Evolutionary conservation across 2,329 filamentous ascomycete genomes (phyloP).

Genomic region (Nigrospora osmanthi): DNA sequence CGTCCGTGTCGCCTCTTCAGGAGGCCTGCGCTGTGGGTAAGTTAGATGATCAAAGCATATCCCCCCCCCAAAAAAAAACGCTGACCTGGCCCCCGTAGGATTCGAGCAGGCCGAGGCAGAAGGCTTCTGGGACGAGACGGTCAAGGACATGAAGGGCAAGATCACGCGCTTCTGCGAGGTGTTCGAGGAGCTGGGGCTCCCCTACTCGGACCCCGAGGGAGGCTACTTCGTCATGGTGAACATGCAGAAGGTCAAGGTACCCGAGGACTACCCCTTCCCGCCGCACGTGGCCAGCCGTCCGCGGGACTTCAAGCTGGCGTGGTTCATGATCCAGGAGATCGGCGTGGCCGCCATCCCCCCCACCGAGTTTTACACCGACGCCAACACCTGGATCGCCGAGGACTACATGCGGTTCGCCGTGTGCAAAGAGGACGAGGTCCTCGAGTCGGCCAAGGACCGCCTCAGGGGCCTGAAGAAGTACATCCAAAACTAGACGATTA

Average conservation of each 20-base stretch:
- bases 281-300: constrained; percentile 78
- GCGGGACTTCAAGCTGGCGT: constrained; percentile 87
- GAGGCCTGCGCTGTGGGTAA: constrained; percentile 79
- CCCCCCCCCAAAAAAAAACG: not conserved
- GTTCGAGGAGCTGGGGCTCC: constrained; percentile 66
- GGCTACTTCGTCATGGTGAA: constrained; percentile 98
- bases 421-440: constrained; percentile 85
- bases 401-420: constrained; percentile 94
- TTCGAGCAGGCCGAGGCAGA: constrained; percentile 83
- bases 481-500: constrained; percentile 30
- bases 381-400: constrained; percentile 77
- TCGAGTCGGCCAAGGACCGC: constrained; percentile 71
- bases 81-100: constrained; percentile 25
- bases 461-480: constrained; percentile 67
- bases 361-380: constrained; percentile 90
- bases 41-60: constrained; percentile 6
- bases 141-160: constrained; percentile 83
- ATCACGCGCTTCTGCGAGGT: constrained; percentile 80
- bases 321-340: constrained; percentile 95
- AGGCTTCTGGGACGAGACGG: constrained; percentile 81
- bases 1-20: constrained; percentile 85
- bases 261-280: constrained; percentile 80
- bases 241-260: constrained; percentile 78
- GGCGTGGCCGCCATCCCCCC: constrained; percentile 94
- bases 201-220: constrained; percentile 88